A percentile compares a stretch with the other conserved stretches of the same genome.
Evolutionary conservation across 345 rosid genomes (phyloP).

Genomic region (Aquilaria malaccensis): DNA sequence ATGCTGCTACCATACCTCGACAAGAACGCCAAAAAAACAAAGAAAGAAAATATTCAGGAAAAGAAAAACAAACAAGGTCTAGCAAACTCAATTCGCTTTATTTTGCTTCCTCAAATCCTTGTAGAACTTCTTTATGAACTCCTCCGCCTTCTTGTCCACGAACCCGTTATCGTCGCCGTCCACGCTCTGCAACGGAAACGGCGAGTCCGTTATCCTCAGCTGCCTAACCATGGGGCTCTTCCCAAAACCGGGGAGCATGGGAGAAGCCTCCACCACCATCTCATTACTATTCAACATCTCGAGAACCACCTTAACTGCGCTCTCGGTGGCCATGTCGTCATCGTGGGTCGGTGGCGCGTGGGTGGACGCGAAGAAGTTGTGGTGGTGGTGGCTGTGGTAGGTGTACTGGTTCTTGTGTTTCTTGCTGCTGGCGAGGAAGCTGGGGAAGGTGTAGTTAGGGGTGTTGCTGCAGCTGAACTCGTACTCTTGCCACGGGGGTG

Average conservation of each 20-base stretch:
- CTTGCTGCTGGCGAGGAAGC: slow-evolving; percentile 30
- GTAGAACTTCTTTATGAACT: slow-evolving; percentile 79
- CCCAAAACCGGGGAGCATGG: slow-evolving; percentile 73
- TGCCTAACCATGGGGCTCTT: slow-evolving; percentile 71
- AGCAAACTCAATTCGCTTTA: neutral
- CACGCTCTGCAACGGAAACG: slow-evolving; percentile 56
- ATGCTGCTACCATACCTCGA: neutral
- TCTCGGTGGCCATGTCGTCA: slow-evolving; percentile 32
- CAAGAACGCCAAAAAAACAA: neutral
- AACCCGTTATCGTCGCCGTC: slow-evolving; percentile 34
- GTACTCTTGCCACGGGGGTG: slow-evolving; percentile 33
- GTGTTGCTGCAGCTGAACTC: slow-evolving; percentile 97
- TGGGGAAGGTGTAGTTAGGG: slow-evolving; percentile 49
- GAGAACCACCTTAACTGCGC: slow-evolving; percentile 42
- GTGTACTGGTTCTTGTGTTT: slow-evolving; percentile 13
- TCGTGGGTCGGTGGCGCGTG: slow-evolving; percentile 55
- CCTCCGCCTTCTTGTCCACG: slow-evolving; percentile 76
- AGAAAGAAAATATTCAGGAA: too few relatives aligned
- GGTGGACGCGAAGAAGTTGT: slow-evolving; percentile 47
- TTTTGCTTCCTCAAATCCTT: slow-evolving; percentile 55
- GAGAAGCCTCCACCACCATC: slow-evolving; percentile 46
- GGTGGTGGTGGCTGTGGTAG: slow-evolving; percentile 12
- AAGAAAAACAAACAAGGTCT: neutral
- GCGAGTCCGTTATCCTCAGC: slow-evolving; percentile 91
- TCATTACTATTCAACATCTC: slow-evolving; percentile 45